phyloP scores from a whole-genome alignment of 768 basidiomycete species.

The Xerocomus brunneocitrinus region DNA sequence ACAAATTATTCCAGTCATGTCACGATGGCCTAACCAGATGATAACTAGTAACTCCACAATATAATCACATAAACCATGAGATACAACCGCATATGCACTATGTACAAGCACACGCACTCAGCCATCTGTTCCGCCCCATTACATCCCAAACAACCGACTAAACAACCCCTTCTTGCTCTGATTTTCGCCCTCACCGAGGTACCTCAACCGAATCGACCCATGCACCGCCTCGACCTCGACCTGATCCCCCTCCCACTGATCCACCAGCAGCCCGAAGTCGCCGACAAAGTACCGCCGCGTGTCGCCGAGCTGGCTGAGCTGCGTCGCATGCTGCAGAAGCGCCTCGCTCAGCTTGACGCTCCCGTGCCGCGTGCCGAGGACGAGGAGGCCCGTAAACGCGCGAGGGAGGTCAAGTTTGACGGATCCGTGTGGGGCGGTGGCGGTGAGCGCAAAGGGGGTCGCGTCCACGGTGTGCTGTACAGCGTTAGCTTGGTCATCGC shows the following conservation, averaged over 20 bases:
- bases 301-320: conserved; percentile 19
- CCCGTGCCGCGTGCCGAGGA: conserved; percentile 17
- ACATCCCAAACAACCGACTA: conserved; percentile 16
- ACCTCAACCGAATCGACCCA: conserved; percentile 20
- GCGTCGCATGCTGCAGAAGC: conserved; percentile 15
- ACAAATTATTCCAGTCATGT: too few species aligned
- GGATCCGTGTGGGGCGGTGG: conserved; percentile 7
- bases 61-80: too few species aligned
- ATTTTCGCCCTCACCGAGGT: conserved; percentile 12
- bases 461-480: conserved; percentile 15
- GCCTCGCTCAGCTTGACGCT: conserved; percentile 10
- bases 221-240: conserved; percentile 14
- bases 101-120: background rate
- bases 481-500: background rate
- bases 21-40: too few species aligned
- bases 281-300: conserved; percentile 24
- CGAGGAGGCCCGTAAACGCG: conserved; percentile 20
- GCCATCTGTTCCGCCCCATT: background rate
- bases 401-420: conserved; percentile 17
- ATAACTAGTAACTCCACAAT: too few species aligned
- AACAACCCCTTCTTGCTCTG: conserved; percentile 15
- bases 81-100: background rate
- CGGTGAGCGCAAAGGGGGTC: conserved; percentile 16
- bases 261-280: conserved; percentile 15
- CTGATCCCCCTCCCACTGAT: conserved; percentile 21